Conservation (phyloP, 495 filamentous ascomycete genomes). For the Acidomyces sp. region DNA sequence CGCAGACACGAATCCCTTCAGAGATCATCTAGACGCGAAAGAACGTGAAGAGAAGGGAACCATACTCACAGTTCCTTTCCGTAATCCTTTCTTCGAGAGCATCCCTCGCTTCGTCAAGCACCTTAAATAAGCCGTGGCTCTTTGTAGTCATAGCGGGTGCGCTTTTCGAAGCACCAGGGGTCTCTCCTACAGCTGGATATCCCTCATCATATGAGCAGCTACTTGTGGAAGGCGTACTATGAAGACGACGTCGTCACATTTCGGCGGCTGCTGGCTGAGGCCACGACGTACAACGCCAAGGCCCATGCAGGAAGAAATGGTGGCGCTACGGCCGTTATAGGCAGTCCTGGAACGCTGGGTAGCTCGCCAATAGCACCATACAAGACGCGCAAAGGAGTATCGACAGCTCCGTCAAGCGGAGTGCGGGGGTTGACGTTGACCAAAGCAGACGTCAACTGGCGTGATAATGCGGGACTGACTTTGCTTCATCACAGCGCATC, state of each 20-base stretch:
- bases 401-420: constrained; percentile 6
- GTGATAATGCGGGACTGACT: constrained; percentile 63
- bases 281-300: constrained; percentile 39
- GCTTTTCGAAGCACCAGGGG: constrained; percentile 49
- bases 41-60: not conserved
- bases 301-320: constrained; percentile 33
- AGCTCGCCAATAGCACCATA: constrained; percentile 35
- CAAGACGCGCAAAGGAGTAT: constrained; percentile 32
- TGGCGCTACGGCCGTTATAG: constrained; percentile 31
- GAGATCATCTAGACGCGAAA: too few relatives aligned
- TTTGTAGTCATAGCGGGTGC: constrained; percentile 71
- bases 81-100: constrained; percentile 12
- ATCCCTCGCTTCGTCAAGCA: constrained; percentile 24
- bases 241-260: constrained; percentile 93
- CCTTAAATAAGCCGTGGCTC: constrained; percentile 76
- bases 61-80: not conserved
- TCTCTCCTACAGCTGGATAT: constrained; percentile 28
- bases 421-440: constrained; percentile 36
- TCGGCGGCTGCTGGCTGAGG: constrained; percentile 58
- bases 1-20: too few relatives aligned
- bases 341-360: constrained; percentile 38
- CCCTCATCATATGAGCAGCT: constrained; percentile 75
- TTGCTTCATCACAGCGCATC: constrained; percentile 78
- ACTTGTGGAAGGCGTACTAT: constrained; percentile 89
- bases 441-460: constrained; percentile 64